These are phyloP conservation scores for Ilex asprella DNA, from an alignment of 257 asterid species.

Conservation along the genomic window DNA sequence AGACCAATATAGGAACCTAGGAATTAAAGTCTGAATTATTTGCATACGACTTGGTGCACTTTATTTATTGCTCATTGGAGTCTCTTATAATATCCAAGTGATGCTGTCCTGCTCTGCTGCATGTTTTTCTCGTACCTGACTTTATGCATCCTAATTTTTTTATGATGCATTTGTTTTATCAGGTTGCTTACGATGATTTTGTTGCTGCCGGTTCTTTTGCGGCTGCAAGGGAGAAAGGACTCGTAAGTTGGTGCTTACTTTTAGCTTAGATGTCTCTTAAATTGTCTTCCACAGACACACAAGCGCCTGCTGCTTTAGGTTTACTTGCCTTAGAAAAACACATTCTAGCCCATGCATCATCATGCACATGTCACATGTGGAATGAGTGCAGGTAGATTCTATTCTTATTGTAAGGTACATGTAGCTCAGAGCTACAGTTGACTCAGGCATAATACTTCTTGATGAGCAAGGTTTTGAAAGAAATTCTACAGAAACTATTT, in stretches of 20 bases:
- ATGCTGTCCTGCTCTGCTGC: neutral
- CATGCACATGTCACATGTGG: neutral
- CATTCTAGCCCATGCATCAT: neutral
- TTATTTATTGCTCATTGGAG: neutral
- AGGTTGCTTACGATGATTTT: conserved; percentile 93
- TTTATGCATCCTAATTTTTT: neutral
- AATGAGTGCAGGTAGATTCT: neutral
- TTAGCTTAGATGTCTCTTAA: neutral
- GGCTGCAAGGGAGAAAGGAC: conserved; percentile 97
- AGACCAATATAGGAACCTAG: neutral
- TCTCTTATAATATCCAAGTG: neutral
- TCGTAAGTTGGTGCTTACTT: conserved; percentile 47
- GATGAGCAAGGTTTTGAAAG: neutral
- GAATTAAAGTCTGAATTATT: neutral
- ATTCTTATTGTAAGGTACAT: neutral
- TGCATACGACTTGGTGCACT: neutral
- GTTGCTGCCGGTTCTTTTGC: conserved; percentile 85
- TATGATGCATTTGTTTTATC: conserved; percentile 13
- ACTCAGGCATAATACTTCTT: neutral
- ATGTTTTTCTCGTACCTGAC: neutral
- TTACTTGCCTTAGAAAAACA: neutral
- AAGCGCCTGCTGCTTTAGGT: neutral
- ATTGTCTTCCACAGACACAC: conserved; percentile 1
- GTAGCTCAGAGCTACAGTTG: neutral
- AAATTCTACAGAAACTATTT: neutral